These are phyloP conservation scores for Ogataea paraovalis DNA, from an alignment of 805 yeast genomes.

Conservation along the genomic window DNA sequence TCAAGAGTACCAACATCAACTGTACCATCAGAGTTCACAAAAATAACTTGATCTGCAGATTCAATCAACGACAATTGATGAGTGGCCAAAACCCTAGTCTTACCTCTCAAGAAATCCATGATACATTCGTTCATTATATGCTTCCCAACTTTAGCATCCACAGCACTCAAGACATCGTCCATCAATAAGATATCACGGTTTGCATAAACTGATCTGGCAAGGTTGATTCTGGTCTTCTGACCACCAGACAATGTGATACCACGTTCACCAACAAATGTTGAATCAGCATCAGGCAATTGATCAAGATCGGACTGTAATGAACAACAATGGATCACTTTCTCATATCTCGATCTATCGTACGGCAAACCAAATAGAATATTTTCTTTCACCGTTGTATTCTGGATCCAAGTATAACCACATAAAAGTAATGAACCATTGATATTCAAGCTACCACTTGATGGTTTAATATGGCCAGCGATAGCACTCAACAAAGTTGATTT, in stretches of 20 bases:
- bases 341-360: conserved; percentile 46
- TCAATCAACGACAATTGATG: conserved; percentile 72
- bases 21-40: conserved; percentile 56
- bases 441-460: conserved; percentile 44
- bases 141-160: conserved; percentile 82
- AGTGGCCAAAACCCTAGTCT: conserved; percentile 73
- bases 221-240: conserved; percentile 74
- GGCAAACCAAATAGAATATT: conserved; percentile 64
- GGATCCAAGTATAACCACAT: conserved; percentile 66
- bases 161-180: conserved; percentile 82
- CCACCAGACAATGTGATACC: conserved; percentile 85
- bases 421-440: conserved; percentile 51
- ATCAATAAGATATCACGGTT: conserved; percentile 61
- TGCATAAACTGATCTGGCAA: conserved; percentile 77
- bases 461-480: conserved; percentile 62
- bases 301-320: conserved; percentile 62
- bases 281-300: conserved; percentile 66
- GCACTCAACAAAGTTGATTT: conserved; percentile 71
- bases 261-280: conserved; percentile 77
- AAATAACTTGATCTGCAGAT: conserved; percentile 63
- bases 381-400: conserved; percentile 69
- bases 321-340: conserved; percentile 56
- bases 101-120: conserved; percentile 46
- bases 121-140: conserved; percentile 71
- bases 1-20: conserved; percentile 57